These are phyloP conservation scores for Rubia yunnanensis DNA, from an alignment of 257 asterid genomes.

Conservation along the genomic window DNA sequence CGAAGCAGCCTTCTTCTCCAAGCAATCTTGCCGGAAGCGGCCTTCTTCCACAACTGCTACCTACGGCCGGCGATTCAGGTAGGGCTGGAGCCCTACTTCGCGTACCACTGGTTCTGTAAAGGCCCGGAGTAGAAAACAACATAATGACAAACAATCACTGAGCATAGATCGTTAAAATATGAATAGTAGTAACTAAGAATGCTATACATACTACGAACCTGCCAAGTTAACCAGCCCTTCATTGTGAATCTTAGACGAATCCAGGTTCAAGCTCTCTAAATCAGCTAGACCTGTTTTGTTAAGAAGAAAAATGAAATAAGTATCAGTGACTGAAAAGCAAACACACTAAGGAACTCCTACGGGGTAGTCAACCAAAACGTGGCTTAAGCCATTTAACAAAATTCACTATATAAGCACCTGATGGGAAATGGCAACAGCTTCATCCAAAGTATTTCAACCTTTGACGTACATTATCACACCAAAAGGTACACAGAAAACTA, in stretches of 20 bases:
- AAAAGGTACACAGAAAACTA: not conserved
- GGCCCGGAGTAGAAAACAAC: constrained; percentile 40
- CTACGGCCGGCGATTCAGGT: too few relatives aligned
- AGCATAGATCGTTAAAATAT: not conserved
- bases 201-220: constrained; percentile 22
- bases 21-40: too few relatives aligned
- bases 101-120: constrained; percentile 89
- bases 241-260: constrained; percentile 54
- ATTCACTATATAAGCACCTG: not conserved
- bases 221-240: constrained; percentile 52
- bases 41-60: too few relatives aligned
- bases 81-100: too few relatives aligned
- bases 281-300: constrained; percentile 31
- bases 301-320: not conserved
- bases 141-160: not conserved
- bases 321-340: not conserved
- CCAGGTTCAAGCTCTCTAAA: constrained; percentile 61
- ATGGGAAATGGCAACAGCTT: not conserved
- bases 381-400: not conserved
- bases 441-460: not conserved
- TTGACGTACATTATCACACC: not conserved
- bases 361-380: not conserved
- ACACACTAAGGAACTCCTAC: not conserved
- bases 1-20: too few relatives aligned
- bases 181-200: not conserved